Evolutionary conservation across 805 yeast species (phyloP).

Genomic region (Saccharomycopsis schoenii): DNA sequence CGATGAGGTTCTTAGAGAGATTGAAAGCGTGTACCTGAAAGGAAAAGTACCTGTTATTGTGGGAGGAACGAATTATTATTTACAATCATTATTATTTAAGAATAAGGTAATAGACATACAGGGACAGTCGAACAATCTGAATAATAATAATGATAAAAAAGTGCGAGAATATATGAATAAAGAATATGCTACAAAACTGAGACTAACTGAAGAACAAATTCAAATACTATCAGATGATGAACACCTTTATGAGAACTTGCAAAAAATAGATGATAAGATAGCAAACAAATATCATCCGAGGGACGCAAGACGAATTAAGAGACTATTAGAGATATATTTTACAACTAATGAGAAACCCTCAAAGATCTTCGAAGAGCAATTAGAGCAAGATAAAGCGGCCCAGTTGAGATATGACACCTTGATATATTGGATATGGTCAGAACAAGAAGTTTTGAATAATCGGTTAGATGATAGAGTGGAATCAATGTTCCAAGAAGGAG

Average conservation of each 20-base stretch:
- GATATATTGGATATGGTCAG: conserved; percentile 76
- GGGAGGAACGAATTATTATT: conserved; percentile 94
- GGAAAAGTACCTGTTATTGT: conserved; percentile 80
- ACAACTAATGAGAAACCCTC: conserved; percentile 61
- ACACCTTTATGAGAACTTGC: conserved; percentile 37
- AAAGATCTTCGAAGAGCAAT: conserved; percentile 57
- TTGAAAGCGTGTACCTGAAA: conserved; percentile 52
- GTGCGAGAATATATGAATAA: background rate
- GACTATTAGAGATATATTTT: conserved; percentile 75
- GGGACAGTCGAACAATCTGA: conserved; percentile 1
- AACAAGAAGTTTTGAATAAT: conserved; percentile 41
- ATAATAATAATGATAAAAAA: background rate
- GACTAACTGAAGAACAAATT: conserved; percentile 27
- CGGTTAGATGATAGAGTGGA: conserved; percentile 78
- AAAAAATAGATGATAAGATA: conserved; percentile 55
- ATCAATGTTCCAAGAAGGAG: conserved; percentile 66
- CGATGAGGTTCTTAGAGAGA: conserved; percentile 37
- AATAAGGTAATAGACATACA: conserved; percentile 43
- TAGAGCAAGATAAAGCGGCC: conserved; percentile 19
- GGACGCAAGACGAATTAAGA: conserved; percentile 64
- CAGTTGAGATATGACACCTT: conserved; percentile 51
- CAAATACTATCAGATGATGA: conserved; percentile 36
- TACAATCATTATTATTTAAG: conserved; percentile 65
- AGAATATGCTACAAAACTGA: conserved; percentile 2
- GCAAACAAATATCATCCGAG: conserved; percentile 86